phyloP scores from a whole-genome alignment of 208 protist genomes.

The Strigomonas culicis region DNA sequence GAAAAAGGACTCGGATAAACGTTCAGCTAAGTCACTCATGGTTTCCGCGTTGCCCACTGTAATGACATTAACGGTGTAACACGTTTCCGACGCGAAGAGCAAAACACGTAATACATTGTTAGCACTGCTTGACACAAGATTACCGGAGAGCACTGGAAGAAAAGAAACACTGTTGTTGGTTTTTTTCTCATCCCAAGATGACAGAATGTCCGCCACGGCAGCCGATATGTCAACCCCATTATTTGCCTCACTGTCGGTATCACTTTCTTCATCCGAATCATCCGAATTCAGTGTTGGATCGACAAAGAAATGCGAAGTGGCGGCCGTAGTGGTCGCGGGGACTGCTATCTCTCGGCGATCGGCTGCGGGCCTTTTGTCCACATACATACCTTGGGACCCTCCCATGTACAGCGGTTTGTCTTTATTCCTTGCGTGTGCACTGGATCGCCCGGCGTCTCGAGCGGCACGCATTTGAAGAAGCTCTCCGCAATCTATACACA shows the following conservation, averaged over 20 bases:
- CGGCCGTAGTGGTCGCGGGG: too few species aligned
- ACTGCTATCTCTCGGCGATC: too few species aligned
- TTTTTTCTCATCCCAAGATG: conserved; percentile 29
- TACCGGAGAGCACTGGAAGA: conserved; percentile 33
- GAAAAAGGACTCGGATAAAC: conserved; percentile 31
- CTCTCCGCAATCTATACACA: conserved; percentile 44
- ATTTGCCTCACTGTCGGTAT: background rate
- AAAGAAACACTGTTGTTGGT: conserved; percentile 28
- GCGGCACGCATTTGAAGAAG: too few species aligned
- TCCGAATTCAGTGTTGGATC: background rate
- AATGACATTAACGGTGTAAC: conserved; percentile 35
- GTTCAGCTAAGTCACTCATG: conserved; percentile 25
- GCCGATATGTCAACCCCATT: conserved; percentile 22
- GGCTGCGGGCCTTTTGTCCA: too few species aligned
- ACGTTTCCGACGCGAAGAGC: conserved; percentile 27
- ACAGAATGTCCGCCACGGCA: conserved; percentile 35
- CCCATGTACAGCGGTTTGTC: too few species aligned
- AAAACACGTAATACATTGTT: conserved; percentile 32
- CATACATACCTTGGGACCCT: too few species aligned
- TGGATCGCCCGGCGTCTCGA: too few species aligned
- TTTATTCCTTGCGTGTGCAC: too few species aligned
- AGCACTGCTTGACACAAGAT: conserved; percentile 27
- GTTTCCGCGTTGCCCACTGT: conserved; percentile 27
- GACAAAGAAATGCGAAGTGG: too few species aligned
- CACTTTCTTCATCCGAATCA: background rate